Percentiles rank a stretch among this genome's conserved stretches.
Evolutionary conservation across 2,329 filamentous ascomycete genomes (phyloP).

Genomic region (Emydomyces testavorans): DNA sequence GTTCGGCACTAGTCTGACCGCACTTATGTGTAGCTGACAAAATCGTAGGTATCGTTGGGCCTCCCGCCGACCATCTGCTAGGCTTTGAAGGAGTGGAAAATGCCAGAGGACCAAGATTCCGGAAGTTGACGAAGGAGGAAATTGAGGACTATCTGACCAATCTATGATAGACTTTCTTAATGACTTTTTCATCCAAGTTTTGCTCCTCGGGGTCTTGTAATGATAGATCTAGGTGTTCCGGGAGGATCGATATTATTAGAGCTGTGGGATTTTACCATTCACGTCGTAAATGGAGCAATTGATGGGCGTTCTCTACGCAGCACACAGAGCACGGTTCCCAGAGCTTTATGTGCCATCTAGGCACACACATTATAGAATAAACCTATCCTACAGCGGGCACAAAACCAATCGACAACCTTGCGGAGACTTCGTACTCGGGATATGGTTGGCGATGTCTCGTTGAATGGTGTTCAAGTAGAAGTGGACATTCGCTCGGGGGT

Average conservation of each 20-base stretch:
- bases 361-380: no score
- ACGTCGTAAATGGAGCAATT: not conserved
- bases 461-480: no score
- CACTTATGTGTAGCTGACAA: constrained; percentile 15
- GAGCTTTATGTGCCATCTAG: no score
- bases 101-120: constrained; percentile 34
- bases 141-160: constrained; percentile 99
- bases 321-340: no score
- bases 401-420: no score
- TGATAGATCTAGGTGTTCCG: constrained; percentile 6
- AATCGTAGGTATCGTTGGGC: constrained; percentile 75
- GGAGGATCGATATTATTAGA: not conserved
- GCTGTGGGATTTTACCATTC: constrained; percentile 3
- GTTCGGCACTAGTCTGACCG: constrained; percentile 23
- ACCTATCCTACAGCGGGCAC: no score
- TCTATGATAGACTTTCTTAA: constrained; percentile 49
- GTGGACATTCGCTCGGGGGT: no score
- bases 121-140: constrained; percentile 82
- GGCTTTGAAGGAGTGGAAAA: constrained; percentile 53
- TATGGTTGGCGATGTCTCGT: no score
- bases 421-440: no score
- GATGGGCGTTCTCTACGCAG: no score
- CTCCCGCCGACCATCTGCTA: constrained; percentile 82
- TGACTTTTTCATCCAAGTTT: not conserved
- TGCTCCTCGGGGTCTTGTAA: constrained; percentile 2